A percentile compares a stretch with the other conserved stretches of the same genome.
These are phyloP conservation scores for Solanum neorickii DNA, from an alignment of 257 asterid genomes.

Conservation along the genomic window DNA sequence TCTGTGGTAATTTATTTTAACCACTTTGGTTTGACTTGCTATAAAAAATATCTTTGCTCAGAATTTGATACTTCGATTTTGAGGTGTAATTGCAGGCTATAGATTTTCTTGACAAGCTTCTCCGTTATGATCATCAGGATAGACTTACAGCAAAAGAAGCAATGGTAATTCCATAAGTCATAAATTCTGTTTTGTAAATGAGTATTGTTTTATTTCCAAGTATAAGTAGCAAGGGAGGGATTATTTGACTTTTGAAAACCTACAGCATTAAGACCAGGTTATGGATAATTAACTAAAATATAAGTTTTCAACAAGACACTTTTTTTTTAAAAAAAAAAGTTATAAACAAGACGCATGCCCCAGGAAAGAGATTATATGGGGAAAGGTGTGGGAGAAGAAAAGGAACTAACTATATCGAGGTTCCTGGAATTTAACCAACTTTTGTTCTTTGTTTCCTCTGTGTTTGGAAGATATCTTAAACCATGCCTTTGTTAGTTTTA, in stretches of 20 bases:
- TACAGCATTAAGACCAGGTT: background rate
- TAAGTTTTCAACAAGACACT: background rate
- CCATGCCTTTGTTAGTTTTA: background rate
- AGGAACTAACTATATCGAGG: background rate
- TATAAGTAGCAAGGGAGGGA: background rate
- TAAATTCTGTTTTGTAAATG: background rate
- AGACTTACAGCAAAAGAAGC: conserved; percentile 33
- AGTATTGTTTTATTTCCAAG: background rate
- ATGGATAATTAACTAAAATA: background rate
- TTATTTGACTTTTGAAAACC: background rate
- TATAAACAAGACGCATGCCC: background rate
- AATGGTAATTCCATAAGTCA: conserved; percentile 13
- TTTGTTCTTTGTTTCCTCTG: background rate
- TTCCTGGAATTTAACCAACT: background rate
- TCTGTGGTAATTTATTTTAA: background rate
- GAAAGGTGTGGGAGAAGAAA: background rate
- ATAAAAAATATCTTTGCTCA: background rate
- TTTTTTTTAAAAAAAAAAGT: background rate
- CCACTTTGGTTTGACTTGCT: background rate
- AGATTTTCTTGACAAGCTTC: conserved; percentile 36
- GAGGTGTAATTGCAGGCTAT: conserved; percentile 16
- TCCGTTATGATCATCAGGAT: conserved; percentile 33
- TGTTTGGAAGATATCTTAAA: background rate
- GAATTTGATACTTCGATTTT: background rate
- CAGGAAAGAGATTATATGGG: background rate